These are phyloP conservation scores for Rosa hybrid DNA, from an alignment of 331 rosid species.

Conservation along the genomic window DNA sequence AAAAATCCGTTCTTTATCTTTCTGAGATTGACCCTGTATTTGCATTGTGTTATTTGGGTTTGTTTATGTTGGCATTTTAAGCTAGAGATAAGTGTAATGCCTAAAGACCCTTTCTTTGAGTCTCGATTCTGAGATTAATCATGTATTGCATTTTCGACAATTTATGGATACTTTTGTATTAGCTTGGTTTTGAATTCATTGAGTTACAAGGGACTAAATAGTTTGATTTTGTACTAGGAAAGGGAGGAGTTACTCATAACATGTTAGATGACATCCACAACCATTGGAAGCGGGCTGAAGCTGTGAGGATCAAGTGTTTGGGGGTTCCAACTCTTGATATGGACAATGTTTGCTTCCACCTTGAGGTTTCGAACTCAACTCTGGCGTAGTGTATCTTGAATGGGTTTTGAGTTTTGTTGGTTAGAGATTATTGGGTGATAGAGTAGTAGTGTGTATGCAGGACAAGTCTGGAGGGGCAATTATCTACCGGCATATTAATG, in stretches of 20 bases:
- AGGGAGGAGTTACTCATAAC: conserved; percentile 92
- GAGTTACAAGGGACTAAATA: conserved; percentile 4
- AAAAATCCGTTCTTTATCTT: not conserved
- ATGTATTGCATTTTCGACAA: not conserved
- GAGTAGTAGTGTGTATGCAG: conserved; percentile 50
- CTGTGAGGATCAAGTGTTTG: conserved; percentile 94
- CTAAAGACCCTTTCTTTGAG: not conserved
- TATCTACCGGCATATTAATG: conserved; percentile 62
- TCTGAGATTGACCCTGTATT: not conserved
- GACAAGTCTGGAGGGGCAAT: conserved; percentile 82
- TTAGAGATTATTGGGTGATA: conserved; percentile 26
- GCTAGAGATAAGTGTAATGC: not conserved
- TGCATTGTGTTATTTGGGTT: not conserved
- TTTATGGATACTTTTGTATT: not conserved
- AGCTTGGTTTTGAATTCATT: not conserved
- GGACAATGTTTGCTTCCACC: conserved; percentile 87
- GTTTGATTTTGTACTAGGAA: conserved; percentile 52
- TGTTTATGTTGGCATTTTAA: not conserved
- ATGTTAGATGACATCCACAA: conserved; percentile 85
- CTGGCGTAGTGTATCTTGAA: not conserved
- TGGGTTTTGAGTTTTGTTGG: conserved; percentile 13
- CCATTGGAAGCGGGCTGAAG: conserved; percentile 93
- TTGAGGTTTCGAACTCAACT: conserved; percentile 56
- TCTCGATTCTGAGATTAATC: not conserved
- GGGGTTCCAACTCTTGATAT: conserved; percentile 95